Base-by-base conservation (phyloP, 805 yeast species). In the Novakomyces olei region DNA sequence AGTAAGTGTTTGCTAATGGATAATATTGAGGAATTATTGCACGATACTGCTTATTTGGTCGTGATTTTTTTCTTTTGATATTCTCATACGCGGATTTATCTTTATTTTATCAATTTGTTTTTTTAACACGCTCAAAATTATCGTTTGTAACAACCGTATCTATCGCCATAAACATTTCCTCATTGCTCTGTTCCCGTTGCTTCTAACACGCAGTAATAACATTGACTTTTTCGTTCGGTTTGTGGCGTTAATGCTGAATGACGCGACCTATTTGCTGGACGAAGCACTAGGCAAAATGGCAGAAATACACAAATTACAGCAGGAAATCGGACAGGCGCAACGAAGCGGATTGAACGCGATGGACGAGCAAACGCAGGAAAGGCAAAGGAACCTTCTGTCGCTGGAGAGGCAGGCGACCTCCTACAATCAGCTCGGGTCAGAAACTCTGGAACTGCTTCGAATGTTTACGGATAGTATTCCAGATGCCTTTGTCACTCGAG, bases 221-320 rank as follows among this genome's bases (percentile, higher is more conserved):
- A 73, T 74, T 22, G 81, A 77, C 37, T 85, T 88, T 44, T 88
- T 88, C 49, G 75, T 85, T 32, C 63, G 92, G 45, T 81, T 88
- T 48, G 77, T 85, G 37, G 98, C 98, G 1, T 64, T 94, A 50
- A 73, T 88, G 78, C 61, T 88, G 47, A 88, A 88, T 51, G 98
- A 88, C 52, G 72, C 91, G 9, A 88, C 98, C 0, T 88, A 72
- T 46, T 58, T 88, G 40, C 58, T 88, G 38, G 96, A 88, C 52
- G 98, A 88, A 53, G 74, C 94, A 1, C 63, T 88, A 40, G 67
- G 74, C 35, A 78, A 77, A 47, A 60, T 88, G 39, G 63, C 69
- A 19, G 72, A 70, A 19, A 83, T 88, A 33, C 94, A 81, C 45
- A 60, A 65, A 29, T 60, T 72, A 40, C 88, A 79, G 49, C 58